Evolutionary conservation across 495 filamentous ascomycete genomes (phyloP).

Genomic region (Tuber indicum): DNA sequence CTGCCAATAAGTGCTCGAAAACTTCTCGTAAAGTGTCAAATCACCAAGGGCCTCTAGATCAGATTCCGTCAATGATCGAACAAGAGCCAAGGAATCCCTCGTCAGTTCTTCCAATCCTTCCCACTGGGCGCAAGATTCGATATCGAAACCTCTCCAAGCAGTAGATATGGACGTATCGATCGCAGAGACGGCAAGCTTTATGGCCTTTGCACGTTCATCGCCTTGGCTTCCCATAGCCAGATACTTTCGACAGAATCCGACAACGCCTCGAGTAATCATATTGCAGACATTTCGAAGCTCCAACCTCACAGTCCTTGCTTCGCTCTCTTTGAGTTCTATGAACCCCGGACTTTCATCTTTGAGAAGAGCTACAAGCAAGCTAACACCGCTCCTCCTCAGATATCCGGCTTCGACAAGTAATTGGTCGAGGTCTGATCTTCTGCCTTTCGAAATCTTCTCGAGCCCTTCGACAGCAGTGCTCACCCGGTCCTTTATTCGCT

Average conservation of each 20-base stretch:
- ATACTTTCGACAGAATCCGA: slow-evolving; percentile 40
- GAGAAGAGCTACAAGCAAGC: slow-evolving; percentile 27
- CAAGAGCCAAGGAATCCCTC: slow-evolving; percentile 28
- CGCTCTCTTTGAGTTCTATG: slow-evolving; percentile 9
- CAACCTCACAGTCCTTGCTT: slow-evolving; percentile 9
- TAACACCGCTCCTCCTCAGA: slow-evolving; percentile 30
- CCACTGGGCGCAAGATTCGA: slow-evolving; percentile 21
- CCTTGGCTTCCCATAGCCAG: slow-evolving; percentile 33
- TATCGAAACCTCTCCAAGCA: slow-evolving; percentile 32
- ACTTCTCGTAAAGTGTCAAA: slow-evolving; percentile 33
- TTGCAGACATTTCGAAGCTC: slow-evolving; percentile 22
- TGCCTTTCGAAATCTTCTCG: slow-evolving; percentile 31
- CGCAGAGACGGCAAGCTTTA: slow-evolving; percentile 29
- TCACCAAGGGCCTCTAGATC: slow-evolving; percentile 14
- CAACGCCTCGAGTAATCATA: slow-evolving; percentile 29
- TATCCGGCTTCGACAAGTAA: slow-evolving; percentile 35
- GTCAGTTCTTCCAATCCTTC: slow-evolving; percentile 28
- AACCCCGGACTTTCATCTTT: slow-evolving; percentile 16
- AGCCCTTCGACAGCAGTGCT: slow-evolving; percentile 29
- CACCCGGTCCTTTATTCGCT: slow-evolving; percentile 29
- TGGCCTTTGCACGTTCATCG: slow-evolving; percentile 27
- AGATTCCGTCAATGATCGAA: slow-evolving; percentile 26
- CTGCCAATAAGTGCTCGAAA: slow-evolving; percentile 40
- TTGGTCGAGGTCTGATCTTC: slow-evolving; percentile 35
- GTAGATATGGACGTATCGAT: slow-evolving; percentile 37